A percentile compares a stretch with the other conserved stretches of the same genome.
Evolutionary conservation across 352 stramenopile species (phyloP).

Genomic region (Thraustochytrium sp.): DNA sequence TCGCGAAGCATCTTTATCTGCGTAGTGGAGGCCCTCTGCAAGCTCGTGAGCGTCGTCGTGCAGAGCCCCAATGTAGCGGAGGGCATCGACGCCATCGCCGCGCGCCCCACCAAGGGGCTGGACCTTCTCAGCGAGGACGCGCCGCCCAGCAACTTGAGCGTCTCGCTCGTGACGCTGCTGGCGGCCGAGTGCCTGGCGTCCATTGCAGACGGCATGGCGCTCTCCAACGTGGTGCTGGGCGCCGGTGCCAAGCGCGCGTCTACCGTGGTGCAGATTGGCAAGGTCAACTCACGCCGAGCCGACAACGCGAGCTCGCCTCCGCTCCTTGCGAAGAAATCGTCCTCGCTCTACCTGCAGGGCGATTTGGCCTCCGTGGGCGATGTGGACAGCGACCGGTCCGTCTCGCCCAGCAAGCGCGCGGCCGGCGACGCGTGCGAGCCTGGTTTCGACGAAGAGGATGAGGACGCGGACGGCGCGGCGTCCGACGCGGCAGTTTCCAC

Average conservation of each 20-base stretch:
- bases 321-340: background rate
- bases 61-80: constrained; percentile 15
- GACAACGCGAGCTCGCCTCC: background rate
- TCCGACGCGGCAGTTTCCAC: too few species aligned
- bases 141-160: constrained; percentile 16
- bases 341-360: background rate
- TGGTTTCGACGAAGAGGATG: too few species aligned
- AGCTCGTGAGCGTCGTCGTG: constrained; percentile 3
- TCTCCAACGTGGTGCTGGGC: background rate
- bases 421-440: too few species aligned
- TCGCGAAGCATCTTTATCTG: background rate
- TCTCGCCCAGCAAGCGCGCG: too few species aligned
- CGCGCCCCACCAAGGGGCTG: constrained; percentile 32
- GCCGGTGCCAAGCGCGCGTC: background rate
- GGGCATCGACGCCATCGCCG: constrained; percentile 29
- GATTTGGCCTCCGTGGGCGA: too few species aligned
- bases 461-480: too few species aligned
- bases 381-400: too few species aligned
- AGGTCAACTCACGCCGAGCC: background rate
- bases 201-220: constrained; percentile 33
- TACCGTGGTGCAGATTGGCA: constrained; percentile 9
- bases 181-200: constrained; percentile 30
- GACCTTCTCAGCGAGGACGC: constrained; percentile 33
- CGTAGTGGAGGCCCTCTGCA: constrained; percentile 13
- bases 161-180: constrained; percentile 17